Base-by-base conservation (phyloP, 176 grass and related monocot species). In the Phoenix dactylifera region DNA sequence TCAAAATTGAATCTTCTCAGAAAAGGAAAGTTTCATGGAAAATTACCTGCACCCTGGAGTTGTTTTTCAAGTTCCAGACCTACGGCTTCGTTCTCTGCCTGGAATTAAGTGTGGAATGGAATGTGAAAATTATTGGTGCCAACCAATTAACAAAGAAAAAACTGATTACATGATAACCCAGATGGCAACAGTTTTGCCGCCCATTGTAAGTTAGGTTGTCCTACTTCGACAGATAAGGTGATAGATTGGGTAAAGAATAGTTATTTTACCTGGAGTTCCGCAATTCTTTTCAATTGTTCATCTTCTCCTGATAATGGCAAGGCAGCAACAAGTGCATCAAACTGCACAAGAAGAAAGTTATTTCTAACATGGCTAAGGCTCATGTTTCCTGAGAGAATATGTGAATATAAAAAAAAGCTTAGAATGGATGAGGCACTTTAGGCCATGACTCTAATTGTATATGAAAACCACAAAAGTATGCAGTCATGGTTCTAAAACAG, bases 231-330 rank as follows among this genome's bases (percentile, higher is more conserved):
- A 24, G 24, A 54, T 24, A 9, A 35, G 32, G 1, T 70, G 5
- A 28, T 9, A 54, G 12, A 2, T 3, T 0, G 6, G 22, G 58
- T 6, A n/a, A 32, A 20, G 67, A 50, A 25, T 49, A 20, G 26
- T 51, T 9, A 67, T 15, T 24, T 17, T 71, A 90, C 91, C 73
- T 95, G 91, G 18, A 96, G 83, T 52, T 96, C 87, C 32, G 79
- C 58, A 71, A 96, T 96, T 66, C 75, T 70, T 85, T 87, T 89
- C 75, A 88, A 51, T 51, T 90, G 87, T 68, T 77, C 77, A 18
- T 95, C 91, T 74, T 95, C 91, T 22, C 65, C 83, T 15, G 83
- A 87, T 44, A 96, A 75, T 24, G 92, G 92, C 66, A 96, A 80
- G 0, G 86, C 86, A 2, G 77, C 65, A 72, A 88, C 92, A 69